phyloP scores from a whole-genome alignment of 2,329 filamentous ascomycete species.

The Curvularia spicifera region DNA sequence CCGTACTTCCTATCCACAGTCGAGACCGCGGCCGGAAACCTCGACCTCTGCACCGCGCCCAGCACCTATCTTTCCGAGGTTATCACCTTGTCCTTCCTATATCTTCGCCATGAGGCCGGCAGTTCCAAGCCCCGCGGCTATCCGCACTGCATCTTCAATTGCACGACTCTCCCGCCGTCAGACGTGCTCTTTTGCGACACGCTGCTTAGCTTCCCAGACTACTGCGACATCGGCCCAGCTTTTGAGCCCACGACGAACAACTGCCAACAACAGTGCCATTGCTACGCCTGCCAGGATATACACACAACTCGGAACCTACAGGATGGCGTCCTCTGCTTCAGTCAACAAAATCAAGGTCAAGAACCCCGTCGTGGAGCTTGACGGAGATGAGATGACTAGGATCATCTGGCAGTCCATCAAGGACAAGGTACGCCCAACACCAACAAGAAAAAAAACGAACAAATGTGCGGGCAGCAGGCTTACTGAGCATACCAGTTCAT shows the following conservation, averaged over 20 bases:
- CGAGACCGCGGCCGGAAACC: conserved; percentile 39
- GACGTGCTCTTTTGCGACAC: conserved; percentile 40
- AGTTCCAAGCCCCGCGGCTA: conserved; percentile 35
- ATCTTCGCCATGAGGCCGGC: conserved; percentile 39
- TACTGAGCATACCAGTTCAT: conserved; percentile 69
- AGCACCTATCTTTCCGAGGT: conserved; percentile 34
- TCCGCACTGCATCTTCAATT: conserved; percentile 33
- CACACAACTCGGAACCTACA: conserved; percentile 30
- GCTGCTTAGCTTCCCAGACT: conserved; percentile 34
- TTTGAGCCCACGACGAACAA: conserved; percentile 25
- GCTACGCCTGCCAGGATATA: conserved; percentile 14
- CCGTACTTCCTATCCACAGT: conserved; percentile 21
- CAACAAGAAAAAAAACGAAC: background rate
- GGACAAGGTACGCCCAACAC: conserved; percentile 69
- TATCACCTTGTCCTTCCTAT: conserved; percentile 22
- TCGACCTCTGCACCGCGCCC: conserved; percentile 18
- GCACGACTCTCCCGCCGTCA: conserved; percentile 31
- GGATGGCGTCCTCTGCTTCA: conserved; percentile 63
- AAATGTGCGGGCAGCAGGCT: conserved; percentile 1
- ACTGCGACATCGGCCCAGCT: conserved; percentile 34
- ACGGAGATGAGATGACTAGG: conserved; percentile 94
- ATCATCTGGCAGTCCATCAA: conserved; percentile 99
- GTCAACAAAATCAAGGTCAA: conserved; percentile 99
- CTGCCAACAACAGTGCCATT: conserved; percentile 14
- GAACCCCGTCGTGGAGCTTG: conserved; percentile 97